phyloP scores from a whole-genome alignment of 768 basidiomycete species.

The Naganishia antarctica region DNA sequence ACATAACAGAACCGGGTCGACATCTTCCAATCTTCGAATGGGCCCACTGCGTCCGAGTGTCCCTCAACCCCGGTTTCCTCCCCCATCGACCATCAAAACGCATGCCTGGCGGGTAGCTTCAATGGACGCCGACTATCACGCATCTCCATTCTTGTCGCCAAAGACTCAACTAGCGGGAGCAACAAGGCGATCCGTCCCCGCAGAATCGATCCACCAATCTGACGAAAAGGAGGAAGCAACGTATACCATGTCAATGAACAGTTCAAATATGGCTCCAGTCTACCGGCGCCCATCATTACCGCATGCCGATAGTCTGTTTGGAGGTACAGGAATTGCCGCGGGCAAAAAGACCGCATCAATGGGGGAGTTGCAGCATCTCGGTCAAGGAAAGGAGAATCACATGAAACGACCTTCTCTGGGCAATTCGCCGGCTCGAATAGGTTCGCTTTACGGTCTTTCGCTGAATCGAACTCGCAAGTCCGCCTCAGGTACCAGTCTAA shows the following conservation, averaged over 20 bases:
- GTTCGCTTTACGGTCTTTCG: neutral
- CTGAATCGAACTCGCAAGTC: constrained; percentile 12
- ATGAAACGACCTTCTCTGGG: constrained; percentile 12
- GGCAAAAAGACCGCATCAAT: constrained; percentile 14
- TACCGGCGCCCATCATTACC: constrained; percentile 17
- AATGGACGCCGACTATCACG: constrained; percentile 18
- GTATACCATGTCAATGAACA: constrained; percentile 18
- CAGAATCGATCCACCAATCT: neutral
- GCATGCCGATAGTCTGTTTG: constrained; percentile 14
- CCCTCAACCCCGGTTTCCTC: constrained; percentile 14
- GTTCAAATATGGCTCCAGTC: neutral
- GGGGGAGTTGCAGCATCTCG: constrained; percentile 15
- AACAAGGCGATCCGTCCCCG: neutral
- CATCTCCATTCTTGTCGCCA: constrained; percentile 15
- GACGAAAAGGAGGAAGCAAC: constrained; percentile 9
- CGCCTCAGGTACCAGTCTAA: neutral
- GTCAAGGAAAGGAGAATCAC: constrained; percentile 14
- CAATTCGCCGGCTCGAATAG: constrained; percentile 2
- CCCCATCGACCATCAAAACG: constrained; percentile 15
- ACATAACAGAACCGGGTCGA: neutral
- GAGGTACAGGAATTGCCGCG: constrained; percentile 3
- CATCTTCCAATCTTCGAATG: neutral
- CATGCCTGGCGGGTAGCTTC: constrained; percentile 18
- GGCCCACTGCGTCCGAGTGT: constrained; percentile 4
- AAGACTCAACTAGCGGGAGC: neutral